These are phyloP conservation scores for Mycena venus DNA, from an alignment of 768 basidiomycete species.

Conservation along the genomic window DNA sequence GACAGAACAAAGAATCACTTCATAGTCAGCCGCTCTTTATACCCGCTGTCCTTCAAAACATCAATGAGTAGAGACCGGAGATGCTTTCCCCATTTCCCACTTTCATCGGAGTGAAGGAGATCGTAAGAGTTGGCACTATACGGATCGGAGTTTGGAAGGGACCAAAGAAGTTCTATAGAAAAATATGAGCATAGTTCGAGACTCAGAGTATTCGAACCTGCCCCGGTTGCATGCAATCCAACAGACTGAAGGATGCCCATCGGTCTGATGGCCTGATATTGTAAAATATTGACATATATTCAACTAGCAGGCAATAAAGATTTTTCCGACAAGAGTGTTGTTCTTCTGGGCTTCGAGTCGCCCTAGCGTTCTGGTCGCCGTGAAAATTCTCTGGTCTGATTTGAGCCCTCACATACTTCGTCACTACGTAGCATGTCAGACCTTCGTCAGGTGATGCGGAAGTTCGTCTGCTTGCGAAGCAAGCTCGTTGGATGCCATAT, in stretches of 20 bases:
- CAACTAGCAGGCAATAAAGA: too few relatives aligned
- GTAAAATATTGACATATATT: too few relatives aligned
- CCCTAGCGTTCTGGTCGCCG: too few relatives aligned
- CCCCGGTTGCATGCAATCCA: conserved; percentile 8
- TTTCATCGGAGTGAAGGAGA: conserved; percentile 21
- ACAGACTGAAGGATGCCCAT: conserved; percentile 1
- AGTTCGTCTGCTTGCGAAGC: too few relatives aligned
- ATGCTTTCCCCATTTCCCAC: conserved; percentile 31
- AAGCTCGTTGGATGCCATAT: too few relatives aligned
- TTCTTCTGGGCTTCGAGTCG: too few relatives aligned
- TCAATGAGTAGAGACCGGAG: conserved; percentile 1
- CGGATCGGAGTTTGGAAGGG: conserved; percentile 18
- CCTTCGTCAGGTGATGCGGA: too few relatives aligned
- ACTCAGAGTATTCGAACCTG: not conserved
- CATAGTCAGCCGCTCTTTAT: not conserved
- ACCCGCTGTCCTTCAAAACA: not conserved
- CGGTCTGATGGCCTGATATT: too few relatives aligned
- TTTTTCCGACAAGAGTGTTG: too few relatives aligned
- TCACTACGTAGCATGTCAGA: too few relatives aligned
- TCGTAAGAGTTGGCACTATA: conserved; percentile 19
- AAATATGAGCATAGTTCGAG: not conserved
- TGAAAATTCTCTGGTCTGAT: too few relatives aligned
- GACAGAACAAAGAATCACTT: not conserved
- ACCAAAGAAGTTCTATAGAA: conserved; percentile 23
- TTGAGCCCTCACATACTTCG: too few relatives aligned